Evolutionary conservation across 2,329 filamentous ascomycete species (phyloP), one percentile per base, ranked within the genome.

Genomic region (Phaeophleospora eucalypticola): DNA sequence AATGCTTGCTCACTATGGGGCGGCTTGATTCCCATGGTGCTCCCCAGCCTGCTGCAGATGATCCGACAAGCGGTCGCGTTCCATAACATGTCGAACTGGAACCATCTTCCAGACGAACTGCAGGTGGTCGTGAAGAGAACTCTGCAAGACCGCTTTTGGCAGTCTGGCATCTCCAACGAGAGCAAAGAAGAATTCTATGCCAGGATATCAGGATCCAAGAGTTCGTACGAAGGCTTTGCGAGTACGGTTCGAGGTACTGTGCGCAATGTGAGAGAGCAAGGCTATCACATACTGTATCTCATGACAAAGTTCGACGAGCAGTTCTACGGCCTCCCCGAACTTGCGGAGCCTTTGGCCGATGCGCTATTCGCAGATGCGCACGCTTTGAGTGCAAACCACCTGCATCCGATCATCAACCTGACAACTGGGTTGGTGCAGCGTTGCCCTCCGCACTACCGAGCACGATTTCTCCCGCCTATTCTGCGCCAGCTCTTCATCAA

Each of bases 111-210:
- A 1, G 66, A 74, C 9, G 88, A 94, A 35, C 84, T 94, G 75
- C 83, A 83, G 48, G 72, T 78, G 4, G 81, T 95, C 43, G 86
- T 97, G 33, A 80, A 82, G 36, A 81, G 87, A 17, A 89, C 97
- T 16, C 72, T 98, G 17, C 95, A 89, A 12, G 93, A 98, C 68
- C 80, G 93, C 18, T 98, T 98, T 66, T 98, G 93, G 93, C 93
- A 98, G 73, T 89, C 90, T 4, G 93, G 93, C 8, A 98, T 98
- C 41, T 97, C 93, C 0, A 87, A 85, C 52, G 93, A 95, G 19
- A 97, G 88, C 59, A 89, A 93, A 65, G 93, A 97, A 53, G 91
- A 97, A 48, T 98, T 98, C 65, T 97, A 96, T 67, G 87, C 89
- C 24, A 82, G 88, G 34, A 91, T 98, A 2, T 82, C 89, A 46